Conservation (phyloP, 768 basidiomycete species). For the Crassisporium funariophilum region DNA sequence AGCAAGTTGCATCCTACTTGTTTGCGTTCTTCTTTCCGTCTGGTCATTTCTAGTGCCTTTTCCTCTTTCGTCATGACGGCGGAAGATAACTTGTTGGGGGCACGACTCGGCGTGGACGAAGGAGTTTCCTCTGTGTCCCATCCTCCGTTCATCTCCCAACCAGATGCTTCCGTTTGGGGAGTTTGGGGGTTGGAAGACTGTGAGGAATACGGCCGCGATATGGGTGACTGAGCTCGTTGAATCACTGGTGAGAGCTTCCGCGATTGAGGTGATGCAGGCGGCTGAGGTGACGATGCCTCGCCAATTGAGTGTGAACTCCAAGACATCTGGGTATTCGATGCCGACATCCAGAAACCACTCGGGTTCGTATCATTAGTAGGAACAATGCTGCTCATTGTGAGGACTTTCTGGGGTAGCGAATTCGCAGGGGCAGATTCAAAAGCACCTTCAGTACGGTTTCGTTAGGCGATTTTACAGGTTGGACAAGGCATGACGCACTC, state of each 20-base stretch:
- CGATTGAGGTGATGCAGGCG: not conserved
- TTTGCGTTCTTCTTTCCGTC: slow-evolving; percentile 89
- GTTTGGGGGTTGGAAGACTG: slow-evolving; percentile 25
- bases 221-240: slow-evolving; percentile 17
- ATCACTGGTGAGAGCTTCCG: not conserved
- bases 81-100: slow-evolving; percentile 34
- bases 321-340: not conserved
- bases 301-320: too few species aligned
- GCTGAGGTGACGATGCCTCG: too few species aligned
- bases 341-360: not conserved
- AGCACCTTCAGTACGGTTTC: slow-evolving; percentile 67
- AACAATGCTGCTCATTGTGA: not conserved
- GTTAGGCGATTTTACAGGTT: too few species aligned
- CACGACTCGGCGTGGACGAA: not conserved
- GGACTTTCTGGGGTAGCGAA: slow-evolving; percentile 27
- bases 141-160: not conserved
- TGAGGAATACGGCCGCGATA: slow-evolving; percentile 14
- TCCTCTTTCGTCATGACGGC: slow-evolving; percentile 81
- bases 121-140: not conserved
- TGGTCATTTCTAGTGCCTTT: slow-evolving; percentile 90
- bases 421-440: slow-evolving; percentile 63
- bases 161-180: slow-evolving; percentile 10
- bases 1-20: slow-evolving; percentile 52
- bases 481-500: slow-evolving; percentile 56
- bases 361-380: not conserved